These are phyloP conservation scores for Penicillium sp. DNA, from an alignment of 2,329 filamentous ascomycete species.

Conservation along the genomic window DNA sequence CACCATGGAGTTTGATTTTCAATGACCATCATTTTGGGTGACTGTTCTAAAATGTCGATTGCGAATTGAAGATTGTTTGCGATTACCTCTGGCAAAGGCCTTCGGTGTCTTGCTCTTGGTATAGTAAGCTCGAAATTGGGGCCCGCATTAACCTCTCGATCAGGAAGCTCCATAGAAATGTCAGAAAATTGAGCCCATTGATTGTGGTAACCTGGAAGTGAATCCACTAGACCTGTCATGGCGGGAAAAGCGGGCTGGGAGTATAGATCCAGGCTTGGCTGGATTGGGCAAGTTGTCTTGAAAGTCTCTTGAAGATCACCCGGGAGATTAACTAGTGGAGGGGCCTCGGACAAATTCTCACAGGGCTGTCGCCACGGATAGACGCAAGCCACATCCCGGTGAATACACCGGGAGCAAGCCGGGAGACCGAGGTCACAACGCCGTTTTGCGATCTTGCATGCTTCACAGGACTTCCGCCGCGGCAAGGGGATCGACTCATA, in stretches of 20 bases:
- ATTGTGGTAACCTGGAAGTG: not conserved
- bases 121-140: constrained; percentile 4
- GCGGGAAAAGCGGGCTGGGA: not conserved
- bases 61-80: constrained; percentile 33
- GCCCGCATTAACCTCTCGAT: not conserved
- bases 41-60: constrained; percentile 48
- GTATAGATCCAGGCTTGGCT: not conserved
- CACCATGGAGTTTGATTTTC: constrained; percentile 56
- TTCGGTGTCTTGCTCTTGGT: constrained; percentile 4
- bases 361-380: constrained; percentile 41
- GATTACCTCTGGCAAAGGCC: constrained; percentile 20
- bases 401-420: constrained; percentile 54
- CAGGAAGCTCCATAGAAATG: not conserved
- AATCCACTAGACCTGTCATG: not conserved
- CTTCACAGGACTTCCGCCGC: constrained; percentile 56
- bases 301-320: not conserved
- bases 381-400: constrained; percentile 49
- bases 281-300: not conserved
- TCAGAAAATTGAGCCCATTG: not conserved
- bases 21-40: constrained; percentile 48
- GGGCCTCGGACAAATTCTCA: not conserved
- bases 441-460: constrained; percentile 59
- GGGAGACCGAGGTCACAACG: constrained; percentile 56
- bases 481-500: constrained; percentile 44
- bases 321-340: not conserved